Evolutionary conservation across 1,284 basidiomycete species (phyloP), one percentile per base, ranked within the genome.

Genomic region (Cerrena zonata): DNA sequence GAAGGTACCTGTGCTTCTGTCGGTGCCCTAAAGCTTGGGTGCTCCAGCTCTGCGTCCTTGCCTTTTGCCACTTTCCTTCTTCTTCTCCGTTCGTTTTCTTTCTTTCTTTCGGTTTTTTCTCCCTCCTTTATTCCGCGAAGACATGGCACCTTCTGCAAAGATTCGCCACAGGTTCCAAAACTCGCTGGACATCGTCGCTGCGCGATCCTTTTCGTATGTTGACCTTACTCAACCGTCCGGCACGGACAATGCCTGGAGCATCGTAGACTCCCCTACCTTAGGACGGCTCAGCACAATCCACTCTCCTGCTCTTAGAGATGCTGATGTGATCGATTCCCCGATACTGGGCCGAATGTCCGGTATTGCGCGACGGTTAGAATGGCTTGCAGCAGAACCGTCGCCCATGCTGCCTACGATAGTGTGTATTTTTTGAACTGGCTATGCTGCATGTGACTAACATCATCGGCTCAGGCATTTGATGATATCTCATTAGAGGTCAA

Each of bases 181-280:
- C 50, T 62, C 61, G 45, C 53, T 58, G 52, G 60, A 61, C 48
- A 61, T 65, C 61, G 62, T 61, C 64, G 65, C 65, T 58, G 65
- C 60, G 65, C 65, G 65, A 60, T 61, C 64, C 55, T 56, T 62
- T 50, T 42, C 41, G 41, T 53, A 41, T 54, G 56, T 57, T 53
- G 61, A 63, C 53, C 54, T 59, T 51, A 58, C 56, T 47, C 43
- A 52, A 44, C 58, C 58, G 58, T 56, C 58, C 48, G 63, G 61
- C 34, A 61, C 59, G 58, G 63, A 56, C 52, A 60, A 61, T 63
- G 61, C 61, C 64, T 61, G 65, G 65, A 58, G 64, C 64, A 64
- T 59, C 48, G 51, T 55, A 50, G 61, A 61, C 49, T 60, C 61
- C 30, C 54, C 61, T 42, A 55, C 55, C 4, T 51, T 61, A 38